Percentiles rank a stretch among this genome's conserved stretches.
Conservation (phyloP, 2,329 filamentous ascomycete genomes). For the Fusarium concolor region DNA sequence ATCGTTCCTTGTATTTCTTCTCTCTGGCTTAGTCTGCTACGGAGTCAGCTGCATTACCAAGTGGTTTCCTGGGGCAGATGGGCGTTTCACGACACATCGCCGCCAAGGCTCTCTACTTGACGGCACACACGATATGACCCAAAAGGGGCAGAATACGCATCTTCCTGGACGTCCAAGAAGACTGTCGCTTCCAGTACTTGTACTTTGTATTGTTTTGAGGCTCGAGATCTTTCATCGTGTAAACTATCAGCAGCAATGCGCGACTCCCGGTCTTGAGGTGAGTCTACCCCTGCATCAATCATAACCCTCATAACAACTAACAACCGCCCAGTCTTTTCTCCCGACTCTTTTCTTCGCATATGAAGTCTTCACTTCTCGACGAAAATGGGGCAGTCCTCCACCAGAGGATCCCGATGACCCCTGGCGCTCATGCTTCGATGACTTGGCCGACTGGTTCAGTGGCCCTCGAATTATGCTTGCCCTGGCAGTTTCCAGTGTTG, state of each 20-base stretch:
- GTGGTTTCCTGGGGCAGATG: constrained; percentile 61
- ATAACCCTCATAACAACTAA: constrained; percentile 2
- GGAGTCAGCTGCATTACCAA: constrained; percentile 56
- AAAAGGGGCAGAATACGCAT: constrained; percentile 51
- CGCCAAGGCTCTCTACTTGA: constrained; percentile 39
- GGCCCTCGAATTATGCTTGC: constrained; percentile 54
- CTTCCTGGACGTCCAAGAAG: constrained; percentile 61
- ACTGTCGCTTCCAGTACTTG: constrained; percentile 58
- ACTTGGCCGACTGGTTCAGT: constrained; percentile 60
- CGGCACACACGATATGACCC: constrained; percentile 41
- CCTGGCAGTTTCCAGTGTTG: constrained; percentile 51
- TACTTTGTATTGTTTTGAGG: constrained; percentile 59
- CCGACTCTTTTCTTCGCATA: constrained; percentile 59
- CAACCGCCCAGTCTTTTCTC: constrained; percentile 57
- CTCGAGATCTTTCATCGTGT: constrained; percentile 62
- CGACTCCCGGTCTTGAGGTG: constrained; percentile 62
- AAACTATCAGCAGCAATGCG: constrained; percentile 62
- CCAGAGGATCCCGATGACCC: constrained; percentile 58
- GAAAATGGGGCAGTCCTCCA: constrained; percentile 47
- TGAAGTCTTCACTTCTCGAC: constrained; percentile 55
- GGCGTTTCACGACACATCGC: constrained; percentile 55
- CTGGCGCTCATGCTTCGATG: constrained; percentile 61
- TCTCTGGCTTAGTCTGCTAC: constrained; percentile 58
- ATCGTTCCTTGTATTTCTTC: constrained; percentile 58
- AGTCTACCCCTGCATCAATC: not conserved